Evolutionary conservation across 2,329 filamentous ascomycete species (phyloP).

Genomic region (Pestalotiopsis sp.): DNA sequence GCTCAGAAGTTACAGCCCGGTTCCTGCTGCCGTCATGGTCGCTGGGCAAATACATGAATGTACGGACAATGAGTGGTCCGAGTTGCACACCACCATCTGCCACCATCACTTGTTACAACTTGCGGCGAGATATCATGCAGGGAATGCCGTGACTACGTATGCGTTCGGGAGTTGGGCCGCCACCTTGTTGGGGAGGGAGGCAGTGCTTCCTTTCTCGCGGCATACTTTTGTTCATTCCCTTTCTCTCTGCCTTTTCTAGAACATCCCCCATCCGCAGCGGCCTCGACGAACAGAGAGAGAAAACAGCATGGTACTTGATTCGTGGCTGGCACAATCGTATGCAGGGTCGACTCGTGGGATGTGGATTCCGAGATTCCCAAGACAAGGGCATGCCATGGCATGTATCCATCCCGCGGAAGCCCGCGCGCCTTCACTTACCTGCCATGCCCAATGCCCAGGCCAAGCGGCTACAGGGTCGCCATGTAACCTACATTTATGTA

Average conservation of each 20-base stretch:
- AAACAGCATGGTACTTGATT: not conserved
- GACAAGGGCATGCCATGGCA: not conserved
- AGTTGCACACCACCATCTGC: not conserved
- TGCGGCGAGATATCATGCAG: not conserved
- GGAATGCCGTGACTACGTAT: not conserved
- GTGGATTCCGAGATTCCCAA: not conserved
- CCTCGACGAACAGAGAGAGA: not conserved
- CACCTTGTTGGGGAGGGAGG: not conserved
- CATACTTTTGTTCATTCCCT: not conserved
- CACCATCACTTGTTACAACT: not conserved
- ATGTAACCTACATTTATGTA: not conserved
- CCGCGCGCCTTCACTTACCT: not conserved
- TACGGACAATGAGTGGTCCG: not conserved
- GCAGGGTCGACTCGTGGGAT: slow-evolving; percentile 5
- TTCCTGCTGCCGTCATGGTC: not conserved
- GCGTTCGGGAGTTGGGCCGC: not conserved
- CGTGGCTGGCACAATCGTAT: not conserved
- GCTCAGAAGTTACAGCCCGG: not conserved
- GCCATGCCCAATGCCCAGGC: not conserved
- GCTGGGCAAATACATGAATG: not conserved
- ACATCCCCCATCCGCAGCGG: not conserved
- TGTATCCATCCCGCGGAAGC: not conserved
- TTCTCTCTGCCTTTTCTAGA: not conserved
- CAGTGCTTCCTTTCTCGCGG: not conserved
- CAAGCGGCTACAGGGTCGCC: not conserved